These are phyloP conservation scores for Henckelia pumila DNA, from an alignment of 257 asterid species.

Conservation along the genomic window DNA sequence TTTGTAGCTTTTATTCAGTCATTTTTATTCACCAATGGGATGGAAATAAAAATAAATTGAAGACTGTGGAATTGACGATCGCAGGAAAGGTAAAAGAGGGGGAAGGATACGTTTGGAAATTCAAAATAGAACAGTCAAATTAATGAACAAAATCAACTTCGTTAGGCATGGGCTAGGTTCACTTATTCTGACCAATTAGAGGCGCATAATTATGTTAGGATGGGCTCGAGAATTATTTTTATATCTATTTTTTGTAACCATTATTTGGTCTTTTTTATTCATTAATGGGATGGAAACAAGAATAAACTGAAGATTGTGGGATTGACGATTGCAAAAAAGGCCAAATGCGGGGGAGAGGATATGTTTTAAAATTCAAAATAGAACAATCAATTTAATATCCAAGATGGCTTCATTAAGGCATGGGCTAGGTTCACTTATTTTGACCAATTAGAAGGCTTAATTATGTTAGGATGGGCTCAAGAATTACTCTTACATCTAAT, in stretches of 20 bases:
- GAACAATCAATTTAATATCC: not conserved
- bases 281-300: not conserved
- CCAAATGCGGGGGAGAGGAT: not conserved
- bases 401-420: not conserved
- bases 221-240: not conserved
- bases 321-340: not conserved
- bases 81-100: not conserved
- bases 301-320: not conserved
- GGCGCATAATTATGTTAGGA: too few relatives aligned
- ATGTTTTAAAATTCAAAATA: not conserved
- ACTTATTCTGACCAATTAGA: not conserved
- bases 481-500: too few relatives aligned
- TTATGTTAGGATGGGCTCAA: not conserved
- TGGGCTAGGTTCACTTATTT: not conserved
- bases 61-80: not conserved
- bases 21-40: not conserved
- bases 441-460: not conserved
- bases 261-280: not conserved
- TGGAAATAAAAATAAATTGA: not conserved
- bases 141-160: not conserved
- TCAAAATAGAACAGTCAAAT: not conserved
- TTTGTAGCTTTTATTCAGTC: not conserved
- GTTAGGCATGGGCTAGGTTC: not conserved
- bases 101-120: not conserved
- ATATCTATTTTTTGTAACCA: not conserved